Base-by-base conservation (phyloP, 768 basidiomycete genomes). In the Boletus rufocinnamomeus region DNA sequence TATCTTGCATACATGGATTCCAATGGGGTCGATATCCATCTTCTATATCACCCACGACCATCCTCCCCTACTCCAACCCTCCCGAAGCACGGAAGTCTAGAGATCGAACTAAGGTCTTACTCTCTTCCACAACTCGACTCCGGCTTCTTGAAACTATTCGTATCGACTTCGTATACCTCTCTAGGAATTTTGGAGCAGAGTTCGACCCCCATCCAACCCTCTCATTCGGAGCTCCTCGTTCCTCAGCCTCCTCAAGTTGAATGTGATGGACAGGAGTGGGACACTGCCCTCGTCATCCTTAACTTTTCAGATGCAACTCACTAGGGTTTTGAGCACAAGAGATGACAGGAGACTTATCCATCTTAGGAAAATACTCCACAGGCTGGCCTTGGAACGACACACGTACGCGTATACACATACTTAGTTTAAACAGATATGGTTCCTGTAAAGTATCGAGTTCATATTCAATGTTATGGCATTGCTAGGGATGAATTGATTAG, bases 1-100 rank as follows among this genome's bases (percentile, higher is more conserved):
- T 85, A 84, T 66, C 75, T 87, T 35, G 78, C 79, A 1, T 84
- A 82, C 66, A 82, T 87, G 82, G 83, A 86, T 64, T 79, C 83
- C 3, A 79, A 76, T 54, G 80, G 76, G 41, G 81, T 84, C 58
- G 77, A 75, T 51, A 82, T 83, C 59, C 80, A 78, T 54, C 75
- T 84, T 55, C 69, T 85, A n/a, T 84, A 84, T 68, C 80, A 80
- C 49, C 81, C 85, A 6, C 76, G 75, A 46, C 71, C 75, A 11
- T 70, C 72, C 35, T 50, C 66, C 23, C 50, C 68, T 19, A 44
- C 52, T n/a, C 74, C 84, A 8, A 84, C 83, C 17, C 76, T 86
- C 43, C 76, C 70, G 9, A 75, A 72, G 40, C 74, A 74, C 35
- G 69, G 75, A 17, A 69, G 58, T 23, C 66, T 82, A 43, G 70